A percentile compares a stretch with the other conserved stretches of the same genome.
Conservation (phyloP, 352 stramenopile species). For the Pythium sp. region DNA sequence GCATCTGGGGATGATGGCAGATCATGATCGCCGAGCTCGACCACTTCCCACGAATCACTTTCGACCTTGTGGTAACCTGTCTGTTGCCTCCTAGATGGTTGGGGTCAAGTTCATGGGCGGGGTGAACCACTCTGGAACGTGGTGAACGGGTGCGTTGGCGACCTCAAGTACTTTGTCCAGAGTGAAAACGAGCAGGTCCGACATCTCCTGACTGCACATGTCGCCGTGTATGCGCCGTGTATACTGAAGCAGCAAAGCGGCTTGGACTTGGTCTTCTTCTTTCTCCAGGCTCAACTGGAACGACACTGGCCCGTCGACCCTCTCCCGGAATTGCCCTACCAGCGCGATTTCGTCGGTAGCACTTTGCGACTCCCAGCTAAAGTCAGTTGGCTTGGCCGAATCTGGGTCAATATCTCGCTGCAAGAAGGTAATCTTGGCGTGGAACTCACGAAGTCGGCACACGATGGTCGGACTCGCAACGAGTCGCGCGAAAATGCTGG, state of each 20-base stretch:
- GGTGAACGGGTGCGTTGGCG: too few relatives aligned
- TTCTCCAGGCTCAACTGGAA: neutral
- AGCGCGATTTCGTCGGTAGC: neutral
- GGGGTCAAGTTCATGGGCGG: constrained; percentile 86
- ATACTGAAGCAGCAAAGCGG: constrained; percentile 1
- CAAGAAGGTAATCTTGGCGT: constrained; percentile 6
- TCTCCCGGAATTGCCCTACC: neutral
- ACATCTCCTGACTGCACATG: constrained; percentile 3
- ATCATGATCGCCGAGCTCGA: constrained; percentile 31
- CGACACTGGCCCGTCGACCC: neutral
- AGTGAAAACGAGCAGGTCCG: neutral
- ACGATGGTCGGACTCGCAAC: neutral
- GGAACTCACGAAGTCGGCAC: constrained; percentile 3
- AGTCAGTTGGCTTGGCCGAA: neutral
- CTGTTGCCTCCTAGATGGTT: constrained; percentile 11
- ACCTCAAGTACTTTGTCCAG: neutral
- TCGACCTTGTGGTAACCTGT: neutral
- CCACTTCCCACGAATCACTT: constrained; percentile 23
- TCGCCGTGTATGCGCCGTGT: neutral
- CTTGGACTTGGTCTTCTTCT: neutral
- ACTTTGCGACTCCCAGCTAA: neutral
- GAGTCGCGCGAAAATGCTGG: constrained; percentile 3
- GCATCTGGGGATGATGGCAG: neutral
- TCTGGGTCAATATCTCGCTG: neutral
- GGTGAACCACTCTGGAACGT: constrained; percentile 47